phyloP scores from a whole-genome alignment of 805 yeast species.

The Komagataella mondaviorum region DNA sequence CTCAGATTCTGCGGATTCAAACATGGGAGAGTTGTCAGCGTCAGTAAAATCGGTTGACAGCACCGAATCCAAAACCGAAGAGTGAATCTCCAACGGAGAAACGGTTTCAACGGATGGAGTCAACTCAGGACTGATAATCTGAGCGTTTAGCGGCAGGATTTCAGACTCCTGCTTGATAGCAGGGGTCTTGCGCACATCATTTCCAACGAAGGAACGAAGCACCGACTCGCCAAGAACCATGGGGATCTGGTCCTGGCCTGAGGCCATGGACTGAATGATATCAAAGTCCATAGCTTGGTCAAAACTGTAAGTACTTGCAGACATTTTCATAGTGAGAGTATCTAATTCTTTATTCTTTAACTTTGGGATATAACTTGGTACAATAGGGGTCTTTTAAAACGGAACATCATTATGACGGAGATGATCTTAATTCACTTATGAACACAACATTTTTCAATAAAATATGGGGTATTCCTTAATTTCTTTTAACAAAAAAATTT shows the following conservation, averaged over 20 bases:
- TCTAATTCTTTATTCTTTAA: slow-evolving; percentile 1
- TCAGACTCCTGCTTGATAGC: background rate
- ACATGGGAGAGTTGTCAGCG: slow-evolving; percentile 41
- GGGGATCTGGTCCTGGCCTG: slow-evolving; percentile 3
- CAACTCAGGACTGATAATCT: background rate
- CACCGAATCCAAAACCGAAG: slow-evolving; percentile 37
- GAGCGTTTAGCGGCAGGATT: background rate
- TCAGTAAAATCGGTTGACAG: slow-evolving; percentile 20
- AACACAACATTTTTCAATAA: slow-evolving; percentile 1
- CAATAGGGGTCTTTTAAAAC: background rate
- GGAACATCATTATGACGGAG: background rate
- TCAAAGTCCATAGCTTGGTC: background rate
- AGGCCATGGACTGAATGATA: background rate
- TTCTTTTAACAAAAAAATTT: slow-evolving; percentile 1
- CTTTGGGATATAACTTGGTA: background rate
- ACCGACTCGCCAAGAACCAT: slow-evolving; percentile 20
- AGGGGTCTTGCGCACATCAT: background rate
- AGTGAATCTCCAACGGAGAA: slow-evolving; percentile 40
- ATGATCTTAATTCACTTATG: background rate
- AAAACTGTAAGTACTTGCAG: background rate
- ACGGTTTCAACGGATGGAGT: slow-evolving; percentile 11
- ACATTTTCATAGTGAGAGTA: slow-evolving; percentile 2
- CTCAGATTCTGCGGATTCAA: slow-evolving; percentile 36
- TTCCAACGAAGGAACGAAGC: slow-evolving; percentile 13
- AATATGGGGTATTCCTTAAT: background rate